phyloP scores from a whole-genome alignment of 148 eudicot species.

The Vaccinium macrocarpon region DNA sequence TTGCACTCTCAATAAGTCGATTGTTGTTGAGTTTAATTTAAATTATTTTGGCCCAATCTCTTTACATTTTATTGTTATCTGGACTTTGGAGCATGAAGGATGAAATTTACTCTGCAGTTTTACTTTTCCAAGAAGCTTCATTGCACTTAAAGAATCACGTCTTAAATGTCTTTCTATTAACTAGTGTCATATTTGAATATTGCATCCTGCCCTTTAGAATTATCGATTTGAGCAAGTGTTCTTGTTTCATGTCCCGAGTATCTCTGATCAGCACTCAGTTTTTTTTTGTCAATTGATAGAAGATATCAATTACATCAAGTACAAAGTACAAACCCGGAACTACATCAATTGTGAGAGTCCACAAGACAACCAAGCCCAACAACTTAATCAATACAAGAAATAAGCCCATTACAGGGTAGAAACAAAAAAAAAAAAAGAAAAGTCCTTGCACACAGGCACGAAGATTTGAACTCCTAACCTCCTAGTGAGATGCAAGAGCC shows the following conservation, averaged over 20 bases:
- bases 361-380: too few species aligned
- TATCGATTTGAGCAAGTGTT: neutral
- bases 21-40: neutral
- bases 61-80: neutral
- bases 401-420: too few species aligned
- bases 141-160: neutral
- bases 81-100: constrained; percentile 1
- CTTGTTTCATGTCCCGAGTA: neutral
- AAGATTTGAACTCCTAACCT: too few species aligned
- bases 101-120: neutral
- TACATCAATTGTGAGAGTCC: too few species aligned
- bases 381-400: too few species aligned
- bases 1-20: neutral
- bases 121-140: neutral
- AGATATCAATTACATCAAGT: too few species aligned
- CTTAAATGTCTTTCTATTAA: neutral
- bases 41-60: neutral
- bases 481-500: too few species aligned
- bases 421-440: too few species aligned
- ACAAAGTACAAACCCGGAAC: too few species aligned
- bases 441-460: too few species aligned
- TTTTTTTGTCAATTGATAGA: too few species aligned
- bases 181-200: neutral
- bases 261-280: neutral
- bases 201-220: constrained; percentile 2